Percentiles rank a stretch among this genome's conserved stretches.
These are phyloP conservation scores for Pseudogymnoascus sp. DNA, from an alignment of 2,329 filamentous ascomycete species.

Conservation along the genomic window DNA sequence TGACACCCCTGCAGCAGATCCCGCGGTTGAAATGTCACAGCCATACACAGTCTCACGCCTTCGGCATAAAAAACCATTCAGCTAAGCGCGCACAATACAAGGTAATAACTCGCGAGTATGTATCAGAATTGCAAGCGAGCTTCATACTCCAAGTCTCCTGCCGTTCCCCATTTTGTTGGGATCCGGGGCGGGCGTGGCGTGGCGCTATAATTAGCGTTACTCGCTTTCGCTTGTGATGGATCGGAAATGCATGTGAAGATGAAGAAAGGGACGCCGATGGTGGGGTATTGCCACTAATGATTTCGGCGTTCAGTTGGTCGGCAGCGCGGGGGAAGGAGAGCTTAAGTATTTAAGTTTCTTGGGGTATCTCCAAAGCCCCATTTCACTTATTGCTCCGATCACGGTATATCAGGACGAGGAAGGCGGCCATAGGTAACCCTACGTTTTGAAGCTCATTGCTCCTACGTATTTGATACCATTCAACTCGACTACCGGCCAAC, in stretches of 20 bases:
- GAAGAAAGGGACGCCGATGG: background rate
- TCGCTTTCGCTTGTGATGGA: background rate
- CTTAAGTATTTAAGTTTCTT: conserved; percentile 8
- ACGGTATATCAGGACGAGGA: background rate
- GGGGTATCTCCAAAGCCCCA: background rate
- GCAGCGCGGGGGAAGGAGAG: background rate
- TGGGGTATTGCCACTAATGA: background rate
- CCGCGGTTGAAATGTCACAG: background rate
- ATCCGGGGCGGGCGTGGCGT: background rate
- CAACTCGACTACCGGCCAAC: background rate
- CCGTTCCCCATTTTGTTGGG: background rate
- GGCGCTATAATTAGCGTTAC: background rate
- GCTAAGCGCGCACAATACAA: background rate
- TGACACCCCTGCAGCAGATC: background rate
- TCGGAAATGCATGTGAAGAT: background rate
- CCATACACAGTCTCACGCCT: background rate
- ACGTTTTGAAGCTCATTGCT: background rate
- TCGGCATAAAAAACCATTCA: background rate
- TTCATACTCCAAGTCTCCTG: background rate
- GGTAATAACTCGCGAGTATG: background rate
- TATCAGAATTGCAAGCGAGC: background rate
- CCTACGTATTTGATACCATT: background rate
- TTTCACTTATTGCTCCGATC: background rate
- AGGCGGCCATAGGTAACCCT: background rate
- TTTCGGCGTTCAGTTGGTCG: background rate